Evolutionary conservation across 1,284 basidiomycete species (phyloP).

Genomic region (Apiotrichum veenhuisii): DNA sequence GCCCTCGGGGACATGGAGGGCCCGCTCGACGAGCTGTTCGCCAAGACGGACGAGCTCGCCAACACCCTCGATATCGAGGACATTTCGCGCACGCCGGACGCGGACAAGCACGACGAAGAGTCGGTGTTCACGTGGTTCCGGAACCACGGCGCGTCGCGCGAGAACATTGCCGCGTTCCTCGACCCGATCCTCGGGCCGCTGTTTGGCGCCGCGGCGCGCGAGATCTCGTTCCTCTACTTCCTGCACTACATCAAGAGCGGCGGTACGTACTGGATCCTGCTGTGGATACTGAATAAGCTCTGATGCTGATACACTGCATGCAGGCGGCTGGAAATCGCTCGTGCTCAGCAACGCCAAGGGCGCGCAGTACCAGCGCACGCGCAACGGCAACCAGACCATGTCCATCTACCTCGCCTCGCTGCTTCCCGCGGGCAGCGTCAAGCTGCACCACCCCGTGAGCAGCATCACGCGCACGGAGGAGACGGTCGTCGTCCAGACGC

Average conservation of each 20-base stretch:
- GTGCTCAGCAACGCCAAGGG: constrained; percentile 2
- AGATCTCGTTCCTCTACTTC: constrained; percentile 8
- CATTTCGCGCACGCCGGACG: constrained; percentile 1
- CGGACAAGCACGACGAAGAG: neutral
- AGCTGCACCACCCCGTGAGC: constrained; percentile 1
- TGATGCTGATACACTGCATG: neutral
- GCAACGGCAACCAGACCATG: constrained; percentile 15
- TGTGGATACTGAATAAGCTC: no score
- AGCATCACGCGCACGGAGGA: neutral
- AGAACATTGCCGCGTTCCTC: neutral
- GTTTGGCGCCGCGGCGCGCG: constrained; percentile 1
- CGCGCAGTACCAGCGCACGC: constrained; percentile 17
- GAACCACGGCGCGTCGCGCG: neutral
- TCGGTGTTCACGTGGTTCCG: constrained; percentile 5
- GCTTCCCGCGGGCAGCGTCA: constrained; percentile 9
- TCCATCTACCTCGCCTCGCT: constrained; percentile 7
- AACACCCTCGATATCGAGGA: constrained; percentile 8
- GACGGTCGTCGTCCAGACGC: neutral
- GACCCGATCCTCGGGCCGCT: neutral
- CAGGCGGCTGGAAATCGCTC: constrained; percentile 7
- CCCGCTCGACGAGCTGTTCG: neutral
- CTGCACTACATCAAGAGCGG: constrained; percentile 1
- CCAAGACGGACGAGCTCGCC: constrained; percentile 1
- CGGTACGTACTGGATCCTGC: neutral
- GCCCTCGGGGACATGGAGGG: neutral